These are phyloP conservation scores for Plenodomus biglobosus DNA, from an alignment of 2,329 filamentous ascomycete genomes.

Conservation along the genomic window DNA sequence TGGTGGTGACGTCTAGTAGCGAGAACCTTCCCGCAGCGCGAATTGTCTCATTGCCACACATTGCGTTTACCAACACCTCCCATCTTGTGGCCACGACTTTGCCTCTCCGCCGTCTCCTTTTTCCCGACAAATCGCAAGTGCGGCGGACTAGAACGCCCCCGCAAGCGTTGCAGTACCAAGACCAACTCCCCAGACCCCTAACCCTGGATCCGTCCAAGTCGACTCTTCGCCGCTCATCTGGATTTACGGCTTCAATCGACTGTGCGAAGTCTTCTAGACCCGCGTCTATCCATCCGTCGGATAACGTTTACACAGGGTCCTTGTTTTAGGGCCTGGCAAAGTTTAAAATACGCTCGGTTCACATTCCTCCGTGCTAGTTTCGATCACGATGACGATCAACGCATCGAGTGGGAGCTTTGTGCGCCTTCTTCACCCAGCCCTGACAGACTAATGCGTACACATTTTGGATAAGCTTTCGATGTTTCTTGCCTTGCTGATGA, in stretches of 20 bases:
- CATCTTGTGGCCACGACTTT: too few relatives aligned
- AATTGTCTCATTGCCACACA: background rate
- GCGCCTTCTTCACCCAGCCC: too few relatives aligned
- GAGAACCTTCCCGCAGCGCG: background rate
- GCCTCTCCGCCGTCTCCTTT: too few relatives aligned
- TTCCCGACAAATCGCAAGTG: too few relatives aligned
- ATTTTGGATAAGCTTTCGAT: background rate
- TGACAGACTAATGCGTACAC: background rate
- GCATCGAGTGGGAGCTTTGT: too few relatives aligned
- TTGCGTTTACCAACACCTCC: background rate
- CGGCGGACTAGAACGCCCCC: too few relatives aligned
- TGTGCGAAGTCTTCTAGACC: background rate
- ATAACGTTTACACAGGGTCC: background rate
- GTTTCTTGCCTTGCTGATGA: background rate
- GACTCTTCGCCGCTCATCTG: background rate
- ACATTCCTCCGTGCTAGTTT: background rate
- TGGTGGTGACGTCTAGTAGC: background rate
- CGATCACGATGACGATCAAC: background rate
- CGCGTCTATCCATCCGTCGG: background rate
- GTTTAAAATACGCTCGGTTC: too few relatives aligned
- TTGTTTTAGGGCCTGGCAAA: too few relatives aligned
- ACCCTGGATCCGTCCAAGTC: background rate
- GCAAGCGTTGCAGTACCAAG: background rate
- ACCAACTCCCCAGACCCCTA: background rate
- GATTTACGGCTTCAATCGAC: background rate